Percentiles rank a stretch among this genome's conserved stretches.
phyloP scores from a whole-genome alignment of 106 monocot genomes.

The Gastrodia elata region DNA sequence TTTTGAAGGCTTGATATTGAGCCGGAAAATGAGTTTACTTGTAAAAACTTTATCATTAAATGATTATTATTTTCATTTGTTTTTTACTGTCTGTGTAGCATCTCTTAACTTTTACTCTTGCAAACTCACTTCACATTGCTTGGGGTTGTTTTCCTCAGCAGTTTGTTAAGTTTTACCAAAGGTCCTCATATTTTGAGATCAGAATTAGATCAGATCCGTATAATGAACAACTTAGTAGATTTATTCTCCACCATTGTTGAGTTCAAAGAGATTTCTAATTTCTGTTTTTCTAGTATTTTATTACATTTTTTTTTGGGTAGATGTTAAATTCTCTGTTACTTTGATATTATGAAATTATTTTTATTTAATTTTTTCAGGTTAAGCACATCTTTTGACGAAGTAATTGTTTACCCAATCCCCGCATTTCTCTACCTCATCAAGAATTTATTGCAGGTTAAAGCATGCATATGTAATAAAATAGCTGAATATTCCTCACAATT shows the following conservation, averaged over 20 bases:
- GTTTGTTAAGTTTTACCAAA: background rate
- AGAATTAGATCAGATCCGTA: background rate
- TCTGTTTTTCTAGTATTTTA: background rate
- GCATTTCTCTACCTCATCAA: constrained; percentile 85
- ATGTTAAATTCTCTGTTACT: background rate
- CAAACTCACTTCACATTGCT: background rate
- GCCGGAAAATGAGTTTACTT: too few relatives aligned
- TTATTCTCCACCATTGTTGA: background rate
- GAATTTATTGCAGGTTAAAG: constrained; percentile 77
- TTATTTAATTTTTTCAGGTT: constrained; percentile 39
- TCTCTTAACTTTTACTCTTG: background rate
- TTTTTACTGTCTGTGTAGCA: background rate
- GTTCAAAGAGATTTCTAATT: background rate
- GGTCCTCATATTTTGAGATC: background rate
- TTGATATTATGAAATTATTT: background rate
- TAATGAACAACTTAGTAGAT: background rate
- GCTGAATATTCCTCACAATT: background rate
- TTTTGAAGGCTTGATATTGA: too few relatives aligned
- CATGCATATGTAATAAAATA: background rate
- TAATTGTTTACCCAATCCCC: constrained; percentile 86
- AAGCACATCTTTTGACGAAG: constrained; percentile 72
- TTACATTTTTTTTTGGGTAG: background rate
- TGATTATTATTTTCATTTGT: background rate
- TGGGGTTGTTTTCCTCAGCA: background rate
- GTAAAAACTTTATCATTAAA: background rate